These are phyloP conservation scores for Oryza australiensis DNA, from an alignment of 176 grass and related monocot species.

Conservation along the genomic window DNA sequence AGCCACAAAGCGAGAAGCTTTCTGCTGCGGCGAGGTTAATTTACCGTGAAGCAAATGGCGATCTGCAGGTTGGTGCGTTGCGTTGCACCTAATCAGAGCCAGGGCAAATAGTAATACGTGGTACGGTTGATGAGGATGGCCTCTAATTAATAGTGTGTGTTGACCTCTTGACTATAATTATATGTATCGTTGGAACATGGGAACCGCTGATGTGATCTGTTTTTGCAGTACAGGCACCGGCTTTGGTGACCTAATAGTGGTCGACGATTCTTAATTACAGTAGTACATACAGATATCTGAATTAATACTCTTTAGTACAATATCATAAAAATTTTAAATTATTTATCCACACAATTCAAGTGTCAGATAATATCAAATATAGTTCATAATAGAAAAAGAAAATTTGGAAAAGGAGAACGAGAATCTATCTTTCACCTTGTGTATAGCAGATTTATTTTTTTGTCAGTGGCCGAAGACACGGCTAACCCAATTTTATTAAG, in stretches of 20 bases:
- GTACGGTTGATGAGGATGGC: not conserved
- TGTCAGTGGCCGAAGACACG: no score
- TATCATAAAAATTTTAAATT: not conserved
- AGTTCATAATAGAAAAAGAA: no score
- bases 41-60: slow-evolving; percentile 31
- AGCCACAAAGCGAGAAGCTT: not conserved
- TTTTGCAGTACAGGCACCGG: not conserved
- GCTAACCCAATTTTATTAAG: no score
- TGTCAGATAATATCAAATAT: not conserved
- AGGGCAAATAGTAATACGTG: not conserved
- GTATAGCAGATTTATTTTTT: no score
- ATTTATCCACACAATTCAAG: not conserved
- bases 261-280: not conserved
- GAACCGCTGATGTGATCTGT: not conserved
- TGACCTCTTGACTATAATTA: slow-evolving; percentile 20
- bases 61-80: slow-evolving; percentile 21
- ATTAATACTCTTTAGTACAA: no score
- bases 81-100: slow-evolving; percentile 47
- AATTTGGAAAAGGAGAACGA: no score
- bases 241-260: not conserved
- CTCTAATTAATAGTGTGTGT: slow-evolving; percentile 28
- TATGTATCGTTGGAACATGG: not conserved
- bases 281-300: not conserved
- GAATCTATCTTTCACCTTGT: no score
- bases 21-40: slow-evolving; percentile 20